Evolutionary conservation across 2,329 filamentous ascomycete genomes (phyloP), one percentile per base, ranked within the genome.

Genomic region (Cercospora sojina): DNA sequence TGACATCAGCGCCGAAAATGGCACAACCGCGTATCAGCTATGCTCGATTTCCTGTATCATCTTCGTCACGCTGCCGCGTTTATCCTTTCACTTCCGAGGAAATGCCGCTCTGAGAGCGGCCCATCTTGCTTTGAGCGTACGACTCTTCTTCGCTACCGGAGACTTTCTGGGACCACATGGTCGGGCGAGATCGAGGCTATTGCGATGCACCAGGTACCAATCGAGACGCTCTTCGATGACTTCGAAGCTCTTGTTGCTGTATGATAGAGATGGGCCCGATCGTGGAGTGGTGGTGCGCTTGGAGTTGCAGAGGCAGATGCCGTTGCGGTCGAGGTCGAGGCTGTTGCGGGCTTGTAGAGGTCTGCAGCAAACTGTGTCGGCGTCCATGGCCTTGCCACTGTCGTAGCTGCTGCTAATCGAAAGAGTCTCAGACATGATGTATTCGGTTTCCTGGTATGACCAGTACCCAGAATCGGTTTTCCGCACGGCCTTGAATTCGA

Each of bases 301-400:
- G 27, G 8, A 31, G 5, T 56, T 20, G 32, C 60, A 63, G 0
- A 63, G 60, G 20, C 29, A 25, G 20, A 41, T 56, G 9, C 60
- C 60, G 32, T 63, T 56, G 18, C 60, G 60, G 57, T 63, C 60
- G 27, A 56, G 49, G 9, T 63, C 60, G 20, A 63, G 47, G 35
- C 60, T 63, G 25, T 63, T 31, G 20, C 49, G 49, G 25, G 51
- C 47, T 43, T 56, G 47, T 20, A 62, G 59, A 9, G 7, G 18
- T 31, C 29, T 53, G 27, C 23, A 35, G 43, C 25, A 23, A 9
- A 32, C 27, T 12, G n/a, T 10, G 1, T 60, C 35, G 0, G 25
- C 20, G 9, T 18, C 38, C 20, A 51, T 51, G 12, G 47, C 20
- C 20, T 25, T 25, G 18, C 31, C 59, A n/a, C 20, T 51, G 41